A percentile compares a stretch with the other conserved stretches of the same genome.
These are phyloP conservation scores for Purshia tridentata DNA, from an alignment of 306 rosid genomes.

Conservation along the genomic window DNA sequence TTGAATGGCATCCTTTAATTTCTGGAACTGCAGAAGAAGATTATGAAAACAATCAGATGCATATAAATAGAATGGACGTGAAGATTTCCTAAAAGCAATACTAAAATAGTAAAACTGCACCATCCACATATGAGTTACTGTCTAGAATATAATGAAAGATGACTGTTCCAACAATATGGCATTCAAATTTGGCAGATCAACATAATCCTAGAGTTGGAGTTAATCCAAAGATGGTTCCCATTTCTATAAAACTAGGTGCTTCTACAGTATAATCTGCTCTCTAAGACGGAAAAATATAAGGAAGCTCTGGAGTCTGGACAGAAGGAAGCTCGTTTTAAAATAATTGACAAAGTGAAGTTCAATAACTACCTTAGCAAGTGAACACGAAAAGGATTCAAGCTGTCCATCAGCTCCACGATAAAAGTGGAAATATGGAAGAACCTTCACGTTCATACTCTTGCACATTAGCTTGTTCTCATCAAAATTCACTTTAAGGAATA, in stretches of 20 bases:
- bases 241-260: not conserved
- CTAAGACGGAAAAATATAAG: not conserved
- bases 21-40: constrained; percentile 68
- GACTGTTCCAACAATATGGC: not conserved
- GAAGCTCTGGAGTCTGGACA: too few species aligned
- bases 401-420: constrained; percentile 96
- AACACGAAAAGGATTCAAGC: constrained; percentile 91
- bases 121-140: not conserved
- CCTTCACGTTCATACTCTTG: constrained; percentile 91
- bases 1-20: constrained; percentile 84
- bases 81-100: not conserved
- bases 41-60: constrained; percentile 16
- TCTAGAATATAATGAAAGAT: not conserved
- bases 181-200: not conserved
- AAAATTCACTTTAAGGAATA: constrained; percentile 88
- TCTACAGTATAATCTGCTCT: not conserved
- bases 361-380: constrained; percentile 81
- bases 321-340: not conserved
- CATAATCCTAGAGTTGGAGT: not conserved
- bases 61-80: not conserved
- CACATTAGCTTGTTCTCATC: constrained; percentile 99
- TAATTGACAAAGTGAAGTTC: not conserved
- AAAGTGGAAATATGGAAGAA: constrained; percentile 95
- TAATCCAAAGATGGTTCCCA: not conserved
- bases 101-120: not conserved